phyloP scores from a whole-genome alignment of 1,139 yeast genomes.

The Debaryomyces coudertii region DNA sequence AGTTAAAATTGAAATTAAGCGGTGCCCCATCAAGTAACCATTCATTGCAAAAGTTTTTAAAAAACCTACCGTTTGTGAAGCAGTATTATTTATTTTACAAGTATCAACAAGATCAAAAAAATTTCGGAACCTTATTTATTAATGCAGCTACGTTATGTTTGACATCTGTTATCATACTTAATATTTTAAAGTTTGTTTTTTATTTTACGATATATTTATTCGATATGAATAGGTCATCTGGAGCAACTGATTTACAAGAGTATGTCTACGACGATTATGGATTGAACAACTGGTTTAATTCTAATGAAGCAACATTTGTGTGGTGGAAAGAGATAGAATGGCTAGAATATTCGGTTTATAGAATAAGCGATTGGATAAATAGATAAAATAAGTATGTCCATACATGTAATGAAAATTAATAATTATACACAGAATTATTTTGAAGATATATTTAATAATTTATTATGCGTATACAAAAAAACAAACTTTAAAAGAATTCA shows the following conservation, averaged over 20 bases:
- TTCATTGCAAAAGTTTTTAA: conserved; percentile 22
- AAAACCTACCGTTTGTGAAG: conserved; percentile 35
- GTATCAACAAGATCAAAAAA: conserved; percentile 30
- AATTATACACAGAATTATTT: conserved; percentile 12
- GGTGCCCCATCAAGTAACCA: conserved; percentile 8
- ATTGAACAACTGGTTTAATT: conserved; percentile 12
- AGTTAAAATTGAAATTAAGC: conserved; percentile 22
- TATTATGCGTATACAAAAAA: conserved; percentile 10
- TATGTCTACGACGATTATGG: conserved; percentile 30
- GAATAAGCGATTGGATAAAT: conserved; percentile 23
- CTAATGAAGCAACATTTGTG: conserved; percentile 18
- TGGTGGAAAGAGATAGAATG: conserved; percentile 43
- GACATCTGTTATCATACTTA: conserved; percentile 25
- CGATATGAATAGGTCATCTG: not conserved
- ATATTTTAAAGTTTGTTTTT: conserved; percentile 21
- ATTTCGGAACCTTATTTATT: conserved; percentile 23
- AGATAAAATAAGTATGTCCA: conserved; percentile 4
- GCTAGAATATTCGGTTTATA: conserved; percentile 35
- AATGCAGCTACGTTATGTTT: conserved; percentile 28
- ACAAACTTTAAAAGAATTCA: conserved; percentile 6
- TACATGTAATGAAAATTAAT: conserved; percentile 7
- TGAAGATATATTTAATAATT: conserved; percentile 3
- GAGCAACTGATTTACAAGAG: conserved; percentile 3
- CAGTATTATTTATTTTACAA: conserved; percentile 33
- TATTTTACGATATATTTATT: conserved; percentile 18